Conservation (phyloP, 148 eudicot genomes). For the Vaccinium myrtillus region DNA sequence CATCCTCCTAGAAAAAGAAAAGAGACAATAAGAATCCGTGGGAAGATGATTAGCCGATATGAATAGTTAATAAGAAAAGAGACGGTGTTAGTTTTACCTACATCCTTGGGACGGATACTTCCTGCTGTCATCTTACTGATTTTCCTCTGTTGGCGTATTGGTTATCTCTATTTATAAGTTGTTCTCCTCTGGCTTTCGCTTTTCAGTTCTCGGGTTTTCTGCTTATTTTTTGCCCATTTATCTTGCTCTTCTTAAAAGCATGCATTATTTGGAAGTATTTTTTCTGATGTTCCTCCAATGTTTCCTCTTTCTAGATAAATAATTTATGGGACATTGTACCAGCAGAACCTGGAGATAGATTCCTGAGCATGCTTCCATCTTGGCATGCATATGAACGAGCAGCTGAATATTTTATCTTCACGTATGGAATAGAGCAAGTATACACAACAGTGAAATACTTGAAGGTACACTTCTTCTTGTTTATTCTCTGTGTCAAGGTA, state of each 20-base stretch:
- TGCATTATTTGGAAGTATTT: neutral
- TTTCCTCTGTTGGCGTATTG: neutral
- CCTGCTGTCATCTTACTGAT: neutral
- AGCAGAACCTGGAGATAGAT: slow-evolving; percentile 72
- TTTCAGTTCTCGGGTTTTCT: neutral
- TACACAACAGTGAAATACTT: slow-evolving; percentile 76
- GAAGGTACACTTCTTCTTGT: slow-evolving; percentile 43
- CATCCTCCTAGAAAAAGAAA: neutral
- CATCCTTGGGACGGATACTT: neutral
- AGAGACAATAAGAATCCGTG: neutral
- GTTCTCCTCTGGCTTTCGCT: neutral
- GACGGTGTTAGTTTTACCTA: neutral
- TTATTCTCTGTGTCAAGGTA: slow-evolving; percentile 3
- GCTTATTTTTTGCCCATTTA: neutral
- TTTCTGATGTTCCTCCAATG: neutral
- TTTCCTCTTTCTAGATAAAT: slow-evolving; percentile 47
- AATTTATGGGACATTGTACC: slow-evolving; percentile 79
- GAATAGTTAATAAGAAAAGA: too few relatives aligned
- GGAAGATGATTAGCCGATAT: neutral
- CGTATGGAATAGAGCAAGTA: slow-evolving; percentile 71
- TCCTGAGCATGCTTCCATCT: slow-evolving; percentile 92
- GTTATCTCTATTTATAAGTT: neutral
- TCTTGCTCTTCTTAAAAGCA: neutral
- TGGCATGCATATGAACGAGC: slow-evolving; percentile 99
- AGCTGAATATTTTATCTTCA: slow-evolving; percentile 69